Percentiles rank a stretch among this genome's conserved stretches.
Evolutionary conservation across 2,329 filamentous ascomycete genomes (phyloP).

Genomic region (Rachicladosporium sp.): DNA sequence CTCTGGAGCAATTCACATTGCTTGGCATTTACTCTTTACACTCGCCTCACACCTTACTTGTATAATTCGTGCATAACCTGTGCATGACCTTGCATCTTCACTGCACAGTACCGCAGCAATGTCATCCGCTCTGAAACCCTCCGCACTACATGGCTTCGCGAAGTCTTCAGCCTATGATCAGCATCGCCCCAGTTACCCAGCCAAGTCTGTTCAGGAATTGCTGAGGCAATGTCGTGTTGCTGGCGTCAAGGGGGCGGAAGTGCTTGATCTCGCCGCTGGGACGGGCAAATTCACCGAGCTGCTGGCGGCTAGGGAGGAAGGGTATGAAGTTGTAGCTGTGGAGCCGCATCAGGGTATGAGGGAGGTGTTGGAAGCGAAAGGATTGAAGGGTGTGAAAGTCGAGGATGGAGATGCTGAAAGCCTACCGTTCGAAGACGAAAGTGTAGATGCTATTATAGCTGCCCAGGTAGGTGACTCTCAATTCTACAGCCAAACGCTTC

Average conservation of each 20-base stretch:
- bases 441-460: slow-evolving; percentile 52
- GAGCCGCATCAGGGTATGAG: slow-evolving; percentile 59
- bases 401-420: slow-evolving; percentile 45
- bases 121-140: slow-evolving; percentile 2
- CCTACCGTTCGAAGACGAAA: slow-evolving; percentile 44
- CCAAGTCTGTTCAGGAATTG: slow-evolving; percentile 45
- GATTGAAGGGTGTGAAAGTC: slow-evolving; percentile 42
- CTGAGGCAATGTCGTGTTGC: slow-evolving; percentile 44
- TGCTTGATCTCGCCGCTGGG: slow-evolving; percentile 55
- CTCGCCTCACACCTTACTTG: not conserved
- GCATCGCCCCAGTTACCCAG: slow-evolving; percentile 55
- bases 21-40: not conserved
- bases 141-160: slow-evolving; percentile 44
- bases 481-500: not conserved
- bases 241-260: slow-evolving; percentile 32
- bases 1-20: too few relatives aligned
- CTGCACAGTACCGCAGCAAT: too few relatives aligned
- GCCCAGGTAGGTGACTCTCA: slow-evolving; percentile 46
- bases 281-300: slow-evolving; percentile 60
- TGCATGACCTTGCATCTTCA: too few relatives aligned
- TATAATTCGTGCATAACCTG: too few relatives aligned
- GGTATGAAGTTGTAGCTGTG: slow-evolving; percentile 48
- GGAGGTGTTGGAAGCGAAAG: slow-evolving; percentile 45
- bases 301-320: slow-evolving; percentile 46
- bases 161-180: slow-evolving; percentile 54